These are phyloP conservation scores for Diplogelasinospora grovesii DNA, from an alignment of 495 filamentous ascomycete genomes.

Conservation along the genomic window DNA sequence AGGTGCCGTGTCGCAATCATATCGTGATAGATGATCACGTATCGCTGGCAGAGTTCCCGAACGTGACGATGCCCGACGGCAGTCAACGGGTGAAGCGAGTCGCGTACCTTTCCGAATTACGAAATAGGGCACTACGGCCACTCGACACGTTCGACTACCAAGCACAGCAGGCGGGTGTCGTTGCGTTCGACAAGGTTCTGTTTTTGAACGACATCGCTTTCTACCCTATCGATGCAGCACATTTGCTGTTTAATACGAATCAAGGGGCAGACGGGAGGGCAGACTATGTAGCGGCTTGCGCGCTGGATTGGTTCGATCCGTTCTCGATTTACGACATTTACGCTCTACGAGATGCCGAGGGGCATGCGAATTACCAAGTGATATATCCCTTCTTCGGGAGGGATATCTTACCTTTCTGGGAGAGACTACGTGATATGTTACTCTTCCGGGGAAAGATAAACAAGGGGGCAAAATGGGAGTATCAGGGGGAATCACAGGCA, in stretches of 20 bases:
- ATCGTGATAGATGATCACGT: conserved; percentile 49
- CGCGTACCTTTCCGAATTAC: conserved; percentile 68
- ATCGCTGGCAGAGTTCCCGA: conserved; percentile 43
- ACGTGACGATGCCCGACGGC: conserved; percentile 56
- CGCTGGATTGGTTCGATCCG: conserved; percentile 66
- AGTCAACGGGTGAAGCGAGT: conserved; percentile 60
- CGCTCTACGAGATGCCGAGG: conserved; percentile 68
- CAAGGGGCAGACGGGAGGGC: conserved; percentile 47
- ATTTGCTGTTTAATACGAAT: conserved; percentile 74
- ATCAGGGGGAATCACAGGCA: conserved; percentile 44
- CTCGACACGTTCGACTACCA: conserved; percentile 34
- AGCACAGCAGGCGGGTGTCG: conserved; percentile 23
- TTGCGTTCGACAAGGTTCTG: conserved; percentile 59
- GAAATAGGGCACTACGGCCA: conserved; percentile 66
- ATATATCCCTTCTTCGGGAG: conserved; percentile 70
- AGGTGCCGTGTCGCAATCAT: conserved; percentile 43
- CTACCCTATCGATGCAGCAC: conserved; percentile 59
- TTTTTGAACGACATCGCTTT: conserved; percentile 76
- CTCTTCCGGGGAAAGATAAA: no score
- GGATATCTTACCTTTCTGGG: no score
- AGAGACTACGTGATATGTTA: no score
- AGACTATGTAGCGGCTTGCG: conserved; percentile 72
- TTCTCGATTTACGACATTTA: conserved; percentile 81
- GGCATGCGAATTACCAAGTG: conserved; percentile 61
- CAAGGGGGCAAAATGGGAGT: no score